Percentiles rank a stretch among this genome's conserved stretches.
phyloP scores from a whole-genome alignment of 169 alveolate species.

The Eimeria acervulina region DNA sequence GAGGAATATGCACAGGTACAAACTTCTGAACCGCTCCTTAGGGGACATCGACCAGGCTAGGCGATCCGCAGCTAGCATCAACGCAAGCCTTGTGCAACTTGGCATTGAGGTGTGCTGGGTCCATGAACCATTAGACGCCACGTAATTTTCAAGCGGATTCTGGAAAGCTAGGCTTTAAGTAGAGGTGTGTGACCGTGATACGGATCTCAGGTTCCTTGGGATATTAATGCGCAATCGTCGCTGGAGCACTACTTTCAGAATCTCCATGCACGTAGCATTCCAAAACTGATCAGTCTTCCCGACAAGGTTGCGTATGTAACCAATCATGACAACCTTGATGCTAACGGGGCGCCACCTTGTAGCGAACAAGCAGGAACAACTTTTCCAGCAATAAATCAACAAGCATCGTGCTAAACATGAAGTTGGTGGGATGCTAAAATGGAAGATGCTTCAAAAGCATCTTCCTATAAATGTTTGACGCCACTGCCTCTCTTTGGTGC shows the following conservation, averaged over 20 bases:
- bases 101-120: slow-evolving; percentile 60
- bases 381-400: not conserved
- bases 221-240: slow-evolving; percentile 32
- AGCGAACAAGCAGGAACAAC: not conserved
- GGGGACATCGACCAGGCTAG: slow-evolving; percentile 44
- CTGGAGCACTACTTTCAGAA: slow-evolving; percentile 31
- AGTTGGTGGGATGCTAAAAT: not conserved
- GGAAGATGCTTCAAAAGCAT: not conserved
- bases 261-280: slow-evolving; percentile 43
- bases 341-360: not conserved
- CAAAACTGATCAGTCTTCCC: slow-evolving; percentile 6
- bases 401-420: not conserved
- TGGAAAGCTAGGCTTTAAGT: too few species aligned
- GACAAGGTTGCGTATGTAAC: not conserved
- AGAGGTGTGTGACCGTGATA: not conserved
- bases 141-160: not conserved
- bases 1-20: not conserved
- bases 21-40: slow-evolving; percentile 5
- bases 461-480: not conserved
- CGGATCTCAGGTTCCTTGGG: slow-evolving; percentile 16
- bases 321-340: not conserved
- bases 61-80: slow-evolving; percentile 58
- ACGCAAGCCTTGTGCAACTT: slow-evolving; percentile 46
- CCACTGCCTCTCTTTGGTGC: not conserved
- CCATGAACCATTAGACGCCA: not conserved